phyloP scores from a whole-genome alignment of 2,329 filamentous ascomycete genomes.

The Ophiocordyceps camponoti-floridani region DNA sequence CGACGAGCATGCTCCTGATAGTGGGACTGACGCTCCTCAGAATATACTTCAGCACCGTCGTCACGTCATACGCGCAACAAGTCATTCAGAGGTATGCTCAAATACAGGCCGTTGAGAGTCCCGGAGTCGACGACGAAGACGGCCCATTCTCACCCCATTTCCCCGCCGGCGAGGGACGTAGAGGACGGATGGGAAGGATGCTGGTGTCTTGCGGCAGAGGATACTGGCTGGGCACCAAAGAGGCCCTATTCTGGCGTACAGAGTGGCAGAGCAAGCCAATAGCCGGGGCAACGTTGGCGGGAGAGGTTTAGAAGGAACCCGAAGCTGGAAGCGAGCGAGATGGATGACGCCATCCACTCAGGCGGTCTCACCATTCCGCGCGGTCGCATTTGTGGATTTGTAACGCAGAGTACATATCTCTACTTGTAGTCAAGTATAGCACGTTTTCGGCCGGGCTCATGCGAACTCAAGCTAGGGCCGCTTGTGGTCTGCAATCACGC shows the following conservation, averaged over 20 bases:
- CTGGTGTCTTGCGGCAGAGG: constrained; percentile 57
- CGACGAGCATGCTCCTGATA: constrained; percentile 62
- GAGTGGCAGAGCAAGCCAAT: constrained; percentile 39
- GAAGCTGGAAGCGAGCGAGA: neutral
- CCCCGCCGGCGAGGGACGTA: constrained; percentile 64
- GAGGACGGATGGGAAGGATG: constrained; percentile 57
- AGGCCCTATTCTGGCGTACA: constrained; percentile 51
- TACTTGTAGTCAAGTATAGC: neutral
- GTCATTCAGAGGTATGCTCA: constrained; percentile 50
- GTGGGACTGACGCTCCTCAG: constrained; percentile 55
- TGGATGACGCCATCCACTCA: constrained; percentile 5
- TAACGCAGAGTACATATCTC: neutral
- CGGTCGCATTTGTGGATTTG: neutral
- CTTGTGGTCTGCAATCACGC: neutral
- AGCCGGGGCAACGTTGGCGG: constrained; percentile 12
- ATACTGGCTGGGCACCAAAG: constrained; percentile 66
- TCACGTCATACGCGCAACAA: constrained; percentile 67
- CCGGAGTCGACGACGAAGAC: constrained; percentile 27
- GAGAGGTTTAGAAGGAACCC: constrained; percentile 9
- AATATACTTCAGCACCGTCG: constrained; percentile 67
- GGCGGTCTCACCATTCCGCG: constrained; percentile 4
- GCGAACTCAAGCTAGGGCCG: neutral
- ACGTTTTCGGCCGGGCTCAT: neutral
- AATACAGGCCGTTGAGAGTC: constrained; percentile 27
- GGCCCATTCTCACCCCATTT: constrained; percentile 52